A percentile compares a stretch with the other conserved stretches of the same genome.
These are phyloP conservation scores for Colletotrichum sp. DNA, from an alignment of 2,329 filamentous ascomycete species.

Conservation along the genomic window DNA sequence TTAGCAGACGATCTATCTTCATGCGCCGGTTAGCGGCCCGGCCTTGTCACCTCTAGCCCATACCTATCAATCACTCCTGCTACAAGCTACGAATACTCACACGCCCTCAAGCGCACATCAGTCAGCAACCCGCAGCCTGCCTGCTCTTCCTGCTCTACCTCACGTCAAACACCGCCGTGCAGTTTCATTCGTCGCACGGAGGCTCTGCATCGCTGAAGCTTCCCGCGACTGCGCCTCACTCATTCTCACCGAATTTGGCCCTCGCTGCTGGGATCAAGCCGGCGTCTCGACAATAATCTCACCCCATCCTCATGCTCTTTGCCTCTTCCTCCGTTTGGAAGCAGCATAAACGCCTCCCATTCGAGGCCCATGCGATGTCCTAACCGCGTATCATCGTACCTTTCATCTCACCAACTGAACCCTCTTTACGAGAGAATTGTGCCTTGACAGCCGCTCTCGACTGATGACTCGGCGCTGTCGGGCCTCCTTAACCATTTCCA, in stretches of 20 bases:
- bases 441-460: background rate
- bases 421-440: background rate
- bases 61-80: background rate
- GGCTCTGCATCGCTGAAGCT: constrained; percentile 14
- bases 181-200: background rate
- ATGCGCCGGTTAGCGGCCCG: background rate
- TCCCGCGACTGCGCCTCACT: constrained; percentile 18
- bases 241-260: background rate
- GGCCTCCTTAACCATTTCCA: background rate
- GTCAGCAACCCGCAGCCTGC: background rate
- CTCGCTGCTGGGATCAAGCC: background rate
- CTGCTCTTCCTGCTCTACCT: background rate
- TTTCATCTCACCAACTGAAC: background rate
- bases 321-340: background rate
- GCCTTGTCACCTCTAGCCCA: background rate
- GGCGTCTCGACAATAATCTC: background rate
- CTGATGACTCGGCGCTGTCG: background rate
- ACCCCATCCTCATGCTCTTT: background rate
- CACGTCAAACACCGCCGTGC: background rate
- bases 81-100: background rate
- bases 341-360: constrained; percentile 12
- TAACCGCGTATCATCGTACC: constrained; percentile 2
- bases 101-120: background rate
- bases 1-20: background rate
- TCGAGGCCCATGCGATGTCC: constrained; percentile 10